phyloP scores from a whole-genome alignment of 2,329 filamentous ascomycete species.

The Dactylellina drechsleri region DNA sequence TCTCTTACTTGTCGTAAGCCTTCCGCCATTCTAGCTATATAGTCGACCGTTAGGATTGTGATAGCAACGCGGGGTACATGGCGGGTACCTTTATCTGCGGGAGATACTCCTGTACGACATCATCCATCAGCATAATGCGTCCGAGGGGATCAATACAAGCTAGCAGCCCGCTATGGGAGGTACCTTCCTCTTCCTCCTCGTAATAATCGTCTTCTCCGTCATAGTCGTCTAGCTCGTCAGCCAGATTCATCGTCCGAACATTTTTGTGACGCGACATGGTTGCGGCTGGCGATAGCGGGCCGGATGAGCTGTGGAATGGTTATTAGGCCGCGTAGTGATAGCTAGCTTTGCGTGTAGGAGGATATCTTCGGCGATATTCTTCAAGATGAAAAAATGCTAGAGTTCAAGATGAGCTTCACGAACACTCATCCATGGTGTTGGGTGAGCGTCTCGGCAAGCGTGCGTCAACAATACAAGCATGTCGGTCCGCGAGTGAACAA shows the following conservation, averaged over 20 bases:
- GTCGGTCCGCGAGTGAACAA: background rate
- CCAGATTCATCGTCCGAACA: constrained; percentile 62
- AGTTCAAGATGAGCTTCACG: no score
- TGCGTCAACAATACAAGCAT: no score
- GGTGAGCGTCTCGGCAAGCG: no score
- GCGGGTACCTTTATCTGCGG: constrained; percentile 52
- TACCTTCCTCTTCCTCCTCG: constrained; percentile 46
- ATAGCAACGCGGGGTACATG: constrained; percentile 28
- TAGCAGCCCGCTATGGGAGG: background rate
- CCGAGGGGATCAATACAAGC: no score
- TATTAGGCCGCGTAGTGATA: no score
- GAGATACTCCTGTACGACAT: constrained; percentile 33
- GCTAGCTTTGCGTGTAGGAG: no score
- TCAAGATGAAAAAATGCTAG: no score
- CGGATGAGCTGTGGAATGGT: no score
- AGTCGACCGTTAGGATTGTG: background rate
- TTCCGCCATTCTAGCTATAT: constrained; percentile 59
- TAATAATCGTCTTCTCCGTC: constrained; percentile 48
- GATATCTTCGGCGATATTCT: no score
- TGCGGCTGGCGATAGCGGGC: background rate
- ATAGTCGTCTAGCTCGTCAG: constrained; percentile 55
- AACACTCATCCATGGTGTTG: no score
- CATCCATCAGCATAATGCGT: background rate
- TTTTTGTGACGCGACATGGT: constrained; percentile 63
- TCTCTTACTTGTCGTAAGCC: constrained; percentile 56